These are phyloP conservation scores for Eucalyptus albens DNA, from an alignment of 345 rosid species.

Conservation along the genomic window DNA sequence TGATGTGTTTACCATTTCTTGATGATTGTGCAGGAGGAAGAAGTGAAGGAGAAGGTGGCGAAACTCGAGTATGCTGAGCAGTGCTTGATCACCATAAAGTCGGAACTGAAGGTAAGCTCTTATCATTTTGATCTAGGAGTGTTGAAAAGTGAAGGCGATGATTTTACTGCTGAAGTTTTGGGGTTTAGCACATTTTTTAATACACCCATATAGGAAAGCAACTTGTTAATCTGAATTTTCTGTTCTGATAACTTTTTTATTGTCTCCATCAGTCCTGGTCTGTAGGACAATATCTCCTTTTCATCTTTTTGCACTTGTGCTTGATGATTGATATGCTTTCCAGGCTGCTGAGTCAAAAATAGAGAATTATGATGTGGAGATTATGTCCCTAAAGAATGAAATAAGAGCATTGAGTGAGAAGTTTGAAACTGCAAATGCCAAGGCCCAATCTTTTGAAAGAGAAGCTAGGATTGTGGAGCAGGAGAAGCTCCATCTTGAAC, in stretches of 20 bases:
- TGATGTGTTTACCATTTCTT: neutral
- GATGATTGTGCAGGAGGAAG: constrained; percentile 58
- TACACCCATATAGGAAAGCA: neutral
- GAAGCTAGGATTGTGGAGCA: constrained; percentile 76
- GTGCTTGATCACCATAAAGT: constrained; percentile 60
- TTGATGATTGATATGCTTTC: neutral
- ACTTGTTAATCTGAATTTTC: neutral
- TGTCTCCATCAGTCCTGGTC: neutral
- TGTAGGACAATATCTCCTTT: neutral
- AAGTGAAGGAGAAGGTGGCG: constrained; percentile 51
- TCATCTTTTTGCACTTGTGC: neutral
- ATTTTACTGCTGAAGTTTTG: neutral
- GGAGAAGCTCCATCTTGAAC: constrained; percentile 76
- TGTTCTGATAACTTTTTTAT: neutral
- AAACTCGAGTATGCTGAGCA: constrained; percentile 80
- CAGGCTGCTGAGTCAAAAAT: constrained; percentile 90
- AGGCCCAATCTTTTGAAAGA: constrained; percentile 65
- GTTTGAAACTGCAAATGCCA: constrained; percentile 56
- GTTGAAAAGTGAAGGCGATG: neutral
- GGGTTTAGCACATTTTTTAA: neutral
- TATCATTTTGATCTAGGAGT: neutral
- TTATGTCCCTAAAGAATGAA: constrained; percentile 42
- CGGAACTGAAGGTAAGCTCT: constrained; percentile 72
- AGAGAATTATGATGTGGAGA: constrained; percentile 61
- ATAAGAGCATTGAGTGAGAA: constrained; percentile 47